phyloP scores from a whole-genome alignment of 176 grass and related monocot genomes.

The sorghum (Sorghum bicolor) region Sorghum_bicolor_NCBIv3 NC_012871.2:69031501-69032000 shows the following conservation, averaged over 20 bases:
- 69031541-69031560: background rate
- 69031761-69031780: background rate
- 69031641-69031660: background rate
- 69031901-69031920: constrained; percentile 53
- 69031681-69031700: background rate
- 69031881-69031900: constrained; percentile 62
- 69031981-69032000: constrained; percentile 64
- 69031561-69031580: background rate
- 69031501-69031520: constrained; percentile 7
- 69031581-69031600: background rate
- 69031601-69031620: background rate
- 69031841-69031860: constrained; percentile 70
- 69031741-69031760: background rate
- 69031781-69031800: background rate
- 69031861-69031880: constrained; percentile 52
- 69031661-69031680: background rate
- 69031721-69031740: background rate
- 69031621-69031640: background rate
- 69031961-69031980: constrained; percentile 43
- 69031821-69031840: background rate
- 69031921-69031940: constrained; percentile 41
- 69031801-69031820: constrained; percentile 5
- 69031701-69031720: background rate
- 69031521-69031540: background rate
- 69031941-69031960: constrained; percentile 55